Base-by-base conservation (phyloP, 768 basidiomycete species). In the Pulveroboletus sp. region DNA sequence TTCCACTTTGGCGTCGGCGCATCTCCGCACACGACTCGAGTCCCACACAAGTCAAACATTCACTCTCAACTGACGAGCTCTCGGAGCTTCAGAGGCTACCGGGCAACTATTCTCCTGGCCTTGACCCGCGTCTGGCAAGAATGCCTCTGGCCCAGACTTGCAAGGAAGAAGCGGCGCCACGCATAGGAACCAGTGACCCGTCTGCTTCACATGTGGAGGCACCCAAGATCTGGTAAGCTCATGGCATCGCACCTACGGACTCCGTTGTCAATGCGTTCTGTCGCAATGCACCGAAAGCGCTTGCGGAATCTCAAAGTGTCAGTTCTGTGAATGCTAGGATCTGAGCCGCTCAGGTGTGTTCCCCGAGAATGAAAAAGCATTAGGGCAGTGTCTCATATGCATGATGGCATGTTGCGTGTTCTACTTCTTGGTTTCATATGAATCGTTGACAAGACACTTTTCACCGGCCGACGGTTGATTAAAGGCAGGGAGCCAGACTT, bases 351-450 rank as follows among this genome's bases (percentile, higher is more conserved):
- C 44, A 8, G 3, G n/a, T 0, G 10, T 30, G 8, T 35, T 18
- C 11, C 28, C 24, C 7, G 41, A 32, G 26, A 21, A 36, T 5
- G 27, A 36, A 5, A 18, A 27, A 28, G 30, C 11, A 42, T 30
- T 11, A 26, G 18, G 24, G 44, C 31, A 47, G 36, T 18, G 11
- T n/a, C 27, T 26, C 33, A 9, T 33, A 33, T 24, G 8, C 38
- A 40, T 24, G 10, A 6, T 21, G 35, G 21, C 11, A 27, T 18
- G 35, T 43, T 30, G 30, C 10, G 11, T 4, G n/a, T 15, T 9
- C 18, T 11, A 8, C 56, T 56, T 57, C 49, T 6, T 43, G 43
- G 30, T 42, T 42, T 56, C 55, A 42, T 42, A 17, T 11, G 36
- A n/a, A 30, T 35, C 43, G 21, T 42, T 15, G 49, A n/a, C 49